These are phyloP conservation scores for Zizania latifolia DNA, from an alignment of 176 grass and related monocot species.

Conservation along the genomic window DNA sequence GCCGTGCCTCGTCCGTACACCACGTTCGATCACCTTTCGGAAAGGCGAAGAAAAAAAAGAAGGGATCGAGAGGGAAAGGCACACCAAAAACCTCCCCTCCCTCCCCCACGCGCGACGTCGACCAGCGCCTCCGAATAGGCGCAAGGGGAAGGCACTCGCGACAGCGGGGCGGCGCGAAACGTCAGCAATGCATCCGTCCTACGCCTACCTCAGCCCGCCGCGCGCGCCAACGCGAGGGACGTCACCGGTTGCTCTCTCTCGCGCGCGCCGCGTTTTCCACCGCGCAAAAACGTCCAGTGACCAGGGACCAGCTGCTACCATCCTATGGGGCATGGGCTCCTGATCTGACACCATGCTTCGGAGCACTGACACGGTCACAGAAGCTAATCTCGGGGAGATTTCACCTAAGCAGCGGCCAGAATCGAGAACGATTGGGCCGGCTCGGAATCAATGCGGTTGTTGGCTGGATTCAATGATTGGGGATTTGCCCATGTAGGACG, in stretches of 20 bases:
- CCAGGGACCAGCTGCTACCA: background rate
- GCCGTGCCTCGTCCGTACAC: background rate
- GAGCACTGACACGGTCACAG: background rate
- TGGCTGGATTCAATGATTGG: constrained; percentile 51
- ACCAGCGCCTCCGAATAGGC: no score
- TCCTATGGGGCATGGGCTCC: background rate
- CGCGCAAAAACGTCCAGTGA: background rate
- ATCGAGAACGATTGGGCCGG: background rate
- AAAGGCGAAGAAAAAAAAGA: background rate
- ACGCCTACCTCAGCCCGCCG: background rate
- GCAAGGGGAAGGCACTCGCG: no score
- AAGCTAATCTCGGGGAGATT: background rate
- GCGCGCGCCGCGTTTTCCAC: background rate
- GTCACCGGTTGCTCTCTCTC: background rate
- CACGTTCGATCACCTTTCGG: background rate
- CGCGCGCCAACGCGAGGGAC: no score
- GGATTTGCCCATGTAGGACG: constrained; percentile 16
- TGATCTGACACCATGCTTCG: background rate
- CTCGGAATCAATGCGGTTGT: constrained; percentile 43
- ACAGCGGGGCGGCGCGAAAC: background rate
- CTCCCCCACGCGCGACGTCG: background rate
- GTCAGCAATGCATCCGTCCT: constrained; percentile 24
- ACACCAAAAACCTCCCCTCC: no score
- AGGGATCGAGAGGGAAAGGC: constrained; percentile 22
- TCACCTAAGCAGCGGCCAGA: background rate